Conservation (phyloP, 2,329 filamentous ascomycete genomes). For the Nemania diffusa region DNA sequence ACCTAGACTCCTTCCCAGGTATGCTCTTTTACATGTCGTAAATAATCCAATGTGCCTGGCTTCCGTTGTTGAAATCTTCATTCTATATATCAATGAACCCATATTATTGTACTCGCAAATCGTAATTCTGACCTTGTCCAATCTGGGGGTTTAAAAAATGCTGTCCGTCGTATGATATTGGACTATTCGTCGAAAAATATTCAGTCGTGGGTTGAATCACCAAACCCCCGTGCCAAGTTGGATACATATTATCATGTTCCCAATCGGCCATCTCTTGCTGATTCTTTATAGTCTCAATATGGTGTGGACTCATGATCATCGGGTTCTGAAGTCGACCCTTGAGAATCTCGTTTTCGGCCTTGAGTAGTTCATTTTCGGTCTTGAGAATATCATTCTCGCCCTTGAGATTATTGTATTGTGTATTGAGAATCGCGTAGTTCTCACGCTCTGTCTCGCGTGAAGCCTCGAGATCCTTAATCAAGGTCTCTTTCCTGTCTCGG, state of each 20-base stretch:
- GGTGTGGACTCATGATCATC: background rate
- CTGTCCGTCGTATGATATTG: background rate
- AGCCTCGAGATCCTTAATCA: slow-evolving; percentile 70
- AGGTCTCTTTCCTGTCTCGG: slow-evolving; percentile 71
- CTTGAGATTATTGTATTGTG: slow-evolving; percentile 58
- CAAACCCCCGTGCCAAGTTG: background rate
- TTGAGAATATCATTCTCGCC: background rate
- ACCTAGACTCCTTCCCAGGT: no score
- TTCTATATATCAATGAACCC: no score
- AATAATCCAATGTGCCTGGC: no score
- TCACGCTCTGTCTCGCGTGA: slow-evolving; percentile 64
- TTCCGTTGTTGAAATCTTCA: no score
- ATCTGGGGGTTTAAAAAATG: background rate
- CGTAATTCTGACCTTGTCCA: background rate
- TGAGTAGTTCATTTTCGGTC: background rate
- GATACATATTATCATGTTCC: background rate
- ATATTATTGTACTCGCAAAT: background rate
- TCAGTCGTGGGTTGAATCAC: no score
- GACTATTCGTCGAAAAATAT: background rate
- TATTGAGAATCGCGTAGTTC: slow-evolving; percentile 65
- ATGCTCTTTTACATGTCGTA: no score
- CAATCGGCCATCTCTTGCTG: no score
- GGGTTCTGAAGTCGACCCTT: background rate
- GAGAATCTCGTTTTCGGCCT: background rate
- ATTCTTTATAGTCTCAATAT: no score